Conservation (phyloP, 2,329 filamentous ascomycete species). For the Fusarium heterosporum region DNA sequence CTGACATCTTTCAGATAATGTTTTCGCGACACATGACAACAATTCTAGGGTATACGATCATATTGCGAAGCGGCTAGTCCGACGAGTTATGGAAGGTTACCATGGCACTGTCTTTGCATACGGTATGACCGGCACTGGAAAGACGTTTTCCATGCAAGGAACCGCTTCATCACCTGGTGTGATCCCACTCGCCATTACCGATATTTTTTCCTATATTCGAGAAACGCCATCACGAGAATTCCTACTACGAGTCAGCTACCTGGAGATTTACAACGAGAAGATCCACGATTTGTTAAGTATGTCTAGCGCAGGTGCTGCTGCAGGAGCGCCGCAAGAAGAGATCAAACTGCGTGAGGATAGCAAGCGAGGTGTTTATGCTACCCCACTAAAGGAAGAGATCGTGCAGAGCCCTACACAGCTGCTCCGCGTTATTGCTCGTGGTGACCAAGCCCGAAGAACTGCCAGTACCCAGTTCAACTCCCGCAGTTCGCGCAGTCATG, state of each 20-base stretch:
- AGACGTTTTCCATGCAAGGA: conserved; percentile 99
- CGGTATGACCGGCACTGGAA: conserved; percentile 98
- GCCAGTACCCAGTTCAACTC: conserved; percentile 98
- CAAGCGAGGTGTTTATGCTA: conserved; percentile 96
- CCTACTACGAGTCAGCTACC: conserved; percentile 92
- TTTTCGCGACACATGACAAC: conserved; percentile 93
- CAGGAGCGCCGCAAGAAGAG: conserved; percentile 78
- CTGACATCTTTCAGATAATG: conserved; percentile 77
- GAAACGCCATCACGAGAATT: conserved; percentile 97
- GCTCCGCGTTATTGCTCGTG: conserved; percentile 91
- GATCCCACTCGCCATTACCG: conserved; percentile 95
- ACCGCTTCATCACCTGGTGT: conserved; percentile 95
- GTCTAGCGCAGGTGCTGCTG: conserved; percentile 68
- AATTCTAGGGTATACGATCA: conserved; percentile 96
- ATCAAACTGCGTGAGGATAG: conserved; percentile 97
- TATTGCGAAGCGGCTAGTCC: conserved; percentile 90
- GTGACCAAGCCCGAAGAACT: conserved; percentile 89
- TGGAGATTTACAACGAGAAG: conserved; percentile 99
- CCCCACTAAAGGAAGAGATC: conserved; percentile 96
- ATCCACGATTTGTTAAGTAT: conserved; percentile 93
- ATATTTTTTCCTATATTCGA: conserved; percentile 98
- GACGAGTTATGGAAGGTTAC: conserved; percentile 98
- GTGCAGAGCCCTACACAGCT: conserved; percentile 98
- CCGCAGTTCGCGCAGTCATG: conserved; percentile 95
- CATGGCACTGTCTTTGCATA: conserved; percentile 99